Evolutionary conservation across 2,329 filamentous ascomycete species (phyloP).

Genomic region (Penicillium paneum): DNA sequence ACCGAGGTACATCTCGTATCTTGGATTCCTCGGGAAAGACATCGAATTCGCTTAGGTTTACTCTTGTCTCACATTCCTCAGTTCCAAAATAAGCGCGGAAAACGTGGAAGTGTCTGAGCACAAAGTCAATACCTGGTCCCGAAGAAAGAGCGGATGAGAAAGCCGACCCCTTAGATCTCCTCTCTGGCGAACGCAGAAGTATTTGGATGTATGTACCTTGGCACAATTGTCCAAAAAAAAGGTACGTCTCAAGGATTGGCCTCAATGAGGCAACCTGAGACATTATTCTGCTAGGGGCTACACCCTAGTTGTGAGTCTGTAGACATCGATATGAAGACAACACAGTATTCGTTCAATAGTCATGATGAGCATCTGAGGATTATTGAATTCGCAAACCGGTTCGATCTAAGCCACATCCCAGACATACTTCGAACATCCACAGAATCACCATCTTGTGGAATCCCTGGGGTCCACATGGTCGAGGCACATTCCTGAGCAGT

Average conservation of each 20-base stretch:
- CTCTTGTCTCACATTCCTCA: constrained; percentile 1
- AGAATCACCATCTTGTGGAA: constrained; percentile 6
- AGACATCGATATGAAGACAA: not conserved
- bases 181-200: not conserved
- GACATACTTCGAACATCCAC: constrained; percentile 3
- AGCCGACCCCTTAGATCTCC: too few relatives aligned
- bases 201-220: not conserved
- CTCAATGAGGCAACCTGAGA: not conserved
- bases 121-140: not conserved
- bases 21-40: not conserved
- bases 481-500: constrained; percentile 7
- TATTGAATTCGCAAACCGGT: not conserved
- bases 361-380: not conserved
- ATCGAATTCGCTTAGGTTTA: not conserved
- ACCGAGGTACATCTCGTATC: not conserved
- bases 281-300: constrained; percentile 4
- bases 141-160: not conserved
- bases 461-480: constrained; percentile 8
- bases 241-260: not conserved
- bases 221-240: too few relatives aligned
- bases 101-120: constrained; percentile 8
- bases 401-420: not conserved
- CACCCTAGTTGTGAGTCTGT: not conserved
- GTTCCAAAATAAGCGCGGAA: not conserved
- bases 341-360: not conserved